Evolutionary conservation across 345 rosid species (phyloP).

Genomic region (Aquilaria yunnanensis): DNA sequence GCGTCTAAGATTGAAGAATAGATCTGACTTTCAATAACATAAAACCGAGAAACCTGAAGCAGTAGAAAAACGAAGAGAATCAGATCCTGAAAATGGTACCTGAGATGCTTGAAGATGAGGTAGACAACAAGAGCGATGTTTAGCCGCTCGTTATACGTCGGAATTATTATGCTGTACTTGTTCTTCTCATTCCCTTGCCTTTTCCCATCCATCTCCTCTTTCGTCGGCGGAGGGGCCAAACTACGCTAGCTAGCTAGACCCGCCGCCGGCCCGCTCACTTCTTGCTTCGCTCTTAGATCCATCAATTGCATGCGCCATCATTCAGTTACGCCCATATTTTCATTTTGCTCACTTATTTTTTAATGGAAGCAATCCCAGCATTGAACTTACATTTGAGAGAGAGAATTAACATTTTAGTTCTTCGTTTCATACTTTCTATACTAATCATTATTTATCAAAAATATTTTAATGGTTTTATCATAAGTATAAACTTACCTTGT

Average conservation of each 20-base stretch:
- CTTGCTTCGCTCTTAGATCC: background rate
- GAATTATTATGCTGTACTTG: constrained; percentile 81
- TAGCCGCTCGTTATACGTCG: constrained; percentile 95
- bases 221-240: constrained; percentile 3
- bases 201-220: background rate
- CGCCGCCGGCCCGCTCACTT: no score
- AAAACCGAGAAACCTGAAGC: background rate
- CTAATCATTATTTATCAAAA: no score
- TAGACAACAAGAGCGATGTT: constrained; percentile 82
- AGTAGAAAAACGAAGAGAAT: background rate
- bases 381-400: no score
- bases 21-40: background rate
- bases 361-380: no score
- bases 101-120: constrained; percentile 91
- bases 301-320: background rate
- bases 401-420: no score
- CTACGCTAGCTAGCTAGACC: background rate
- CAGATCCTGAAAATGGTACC: constrained; percentile 21
- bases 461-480: no score
- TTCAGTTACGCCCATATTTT: background rate
- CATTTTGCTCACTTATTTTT: background rate
- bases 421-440: no score
- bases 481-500: no score
- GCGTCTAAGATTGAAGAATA: no score
- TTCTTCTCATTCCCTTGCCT: constrained; percentile 17